Evolutionary conservation across 2,329 filamentous ascomycete species (phyloP).

Genomic region (Pyricularia grisea): DNA sequence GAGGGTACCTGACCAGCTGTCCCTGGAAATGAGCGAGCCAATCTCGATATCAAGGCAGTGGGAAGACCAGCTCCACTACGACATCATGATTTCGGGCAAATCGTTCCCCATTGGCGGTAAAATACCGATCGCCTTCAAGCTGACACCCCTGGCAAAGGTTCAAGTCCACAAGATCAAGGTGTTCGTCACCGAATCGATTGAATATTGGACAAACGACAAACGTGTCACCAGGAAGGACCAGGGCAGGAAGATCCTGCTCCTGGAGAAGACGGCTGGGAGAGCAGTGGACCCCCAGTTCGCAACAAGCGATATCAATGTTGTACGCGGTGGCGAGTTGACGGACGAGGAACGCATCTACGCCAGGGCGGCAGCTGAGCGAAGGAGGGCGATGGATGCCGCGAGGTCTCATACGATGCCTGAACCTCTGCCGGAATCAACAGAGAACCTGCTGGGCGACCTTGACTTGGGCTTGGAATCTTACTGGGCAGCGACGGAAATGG

Average conservation of each 20-base stretch:
- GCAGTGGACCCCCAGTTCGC: slow-evolving; percentile 64
- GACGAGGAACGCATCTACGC: slow-evolving; percentile 37
- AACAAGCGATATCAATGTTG: slow-evolving; percentile 65
- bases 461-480: slow-evolving; percentile 60
- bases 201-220: slow-evolving; percentile 83
- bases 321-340: slow-evolving; percentile 70
- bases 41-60: slow-evolving; percentile 90
- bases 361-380: slow-evolving; percentile 32
- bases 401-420: slow-evolving; percentile 29
- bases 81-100: slow-evolving; percentile 93
- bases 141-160: slow-evolving; percentile 87
- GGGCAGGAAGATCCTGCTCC: slow-evolving; percentile 72
- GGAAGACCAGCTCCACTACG: slow-evolving; percentile 93
- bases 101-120: slow-evolving; percentile 83
- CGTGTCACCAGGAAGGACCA: slow-evolving; percentile 78
- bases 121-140: slow-evolving; percentile 88
- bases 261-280: slow-evolving; percentile 80
- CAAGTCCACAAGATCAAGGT: slow-evolving; percentile 90
- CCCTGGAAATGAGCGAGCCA: slow-evolving; percentile 82
- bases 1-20: slow-evolving; percentile 77
- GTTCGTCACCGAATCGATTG: slow-evolving; percentile 79
- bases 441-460: slow-evolving; percentile 74
- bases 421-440: slow-evolving; percentile 41
- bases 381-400: slow-evolving; percentile 45
- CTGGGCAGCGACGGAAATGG: slow-evolving; percentile 85